Evolutionary conservation across 73 alveolate genomes (phyloP), one percentile per base, ranked within the genome.

Genomic region (Effrenium voratum): DNA sequence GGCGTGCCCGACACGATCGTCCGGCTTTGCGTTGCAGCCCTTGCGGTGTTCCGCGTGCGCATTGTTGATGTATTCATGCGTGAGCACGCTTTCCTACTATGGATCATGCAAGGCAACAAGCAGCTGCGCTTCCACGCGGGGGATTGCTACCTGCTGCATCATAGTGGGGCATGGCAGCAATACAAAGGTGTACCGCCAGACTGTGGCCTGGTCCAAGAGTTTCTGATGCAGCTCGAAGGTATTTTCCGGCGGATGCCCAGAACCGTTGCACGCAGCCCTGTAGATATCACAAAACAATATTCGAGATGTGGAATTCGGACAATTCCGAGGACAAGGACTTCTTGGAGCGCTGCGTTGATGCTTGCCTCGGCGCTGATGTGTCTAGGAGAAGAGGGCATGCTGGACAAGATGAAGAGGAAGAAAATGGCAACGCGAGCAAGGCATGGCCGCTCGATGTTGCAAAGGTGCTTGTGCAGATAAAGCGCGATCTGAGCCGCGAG

Each of bases 151-250:
- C 13, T 84, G 59, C 80, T 84, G 45, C 93, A 84, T 8, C 41
- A 44, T 1, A 50, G 81, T 32, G 93, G 94, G 4, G 83, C 94
- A 32, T 60, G 57, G 47, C 82, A 60, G 44, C 38, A 70, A 22
- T 84, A 84, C 80, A 84, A 63, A 10, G 94, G 94, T n/a, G 66
- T 86, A 26, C 94, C 94, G 2, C 81, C 80, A 12, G 94, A 86
- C 44, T 86, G 81, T 36, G 46, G 83, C 24, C 59, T 63, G 32
- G 36, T 85, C 19, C 81, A 59, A 22, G 32, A 26, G 19, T 34
- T 85, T 44, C n/a, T 85, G 57, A 41, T 85, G 55, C 93, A 85
- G 41, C 68, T 86, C 2, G 94, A 86, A 34, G 94, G 94, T 45
- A 32, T 86, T 49, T 49, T 82, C 75, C 92, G 92, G 3, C 32